phyloP scores from a whole-genome alignment of 2,329 filamentous ascomycete genomes.

The Phaeosphaeriaceae sp. region DNA sequence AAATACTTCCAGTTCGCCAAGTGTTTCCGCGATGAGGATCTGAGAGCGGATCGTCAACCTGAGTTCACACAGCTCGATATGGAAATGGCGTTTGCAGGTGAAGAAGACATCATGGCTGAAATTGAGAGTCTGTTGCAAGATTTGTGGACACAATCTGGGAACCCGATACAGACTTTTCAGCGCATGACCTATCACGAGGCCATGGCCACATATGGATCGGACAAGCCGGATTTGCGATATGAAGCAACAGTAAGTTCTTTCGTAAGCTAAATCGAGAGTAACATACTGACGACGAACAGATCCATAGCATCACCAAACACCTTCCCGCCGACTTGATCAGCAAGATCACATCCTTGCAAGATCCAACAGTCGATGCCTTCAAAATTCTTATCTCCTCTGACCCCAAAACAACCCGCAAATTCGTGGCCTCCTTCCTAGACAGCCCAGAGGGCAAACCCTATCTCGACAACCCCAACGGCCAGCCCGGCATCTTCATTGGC shows the following conservation, averaged over 20 bases:
- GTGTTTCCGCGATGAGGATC: constrained; percentile 95
- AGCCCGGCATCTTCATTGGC: constrained; percentile 78
- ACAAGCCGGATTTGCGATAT: constrained; percentile 90
- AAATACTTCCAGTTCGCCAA: constrained; percentile 92
- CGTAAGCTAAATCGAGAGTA: not conserved
- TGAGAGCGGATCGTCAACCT: constrained; percentile 89
- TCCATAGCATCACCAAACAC: constrained; percentile 69
- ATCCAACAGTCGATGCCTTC: constrained; percentile 78
- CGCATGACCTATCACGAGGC: constrained; percentile 75
- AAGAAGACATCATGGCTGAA: constrained; percentile 70
- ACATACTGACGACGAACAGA: constrained; percentile 56
- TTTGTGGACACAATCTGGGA: constrained; percentile 61
- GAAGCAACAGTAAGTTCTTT: constrained; percentile 63
- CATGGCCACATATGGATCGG: constrained; percentile 82
- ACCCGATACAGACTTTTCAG: constrained; percentile 58
- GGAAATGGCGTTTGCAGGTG: constrained; percentile 86
- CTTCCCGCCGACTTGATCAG: constrained; percentile 69
- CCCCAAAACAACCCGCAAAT: constrained; percentile 63
- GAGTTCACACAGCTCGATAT: constrained; percentile 97
- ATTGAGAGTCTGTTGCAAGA: constrained; percentile 62
- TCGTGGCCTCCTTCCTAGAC: constrained; percentile 76
- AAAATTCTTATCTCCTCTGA: constrained; percentile 67
- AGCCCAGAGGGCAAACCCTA: constrained; percentile 65
- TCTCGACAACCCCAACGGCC: constrained; percentile 74
- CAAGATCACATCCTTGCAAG: constrained; percentile 74